A percentile compares a stretch with the other conserved stretches of the same genome.
These are phyloP conservation scores for Ceratorhiza oryzae-sativae DNA, from an alignment of 1,284 basidiomycete species.

Conservation along the genomic window DNA sequence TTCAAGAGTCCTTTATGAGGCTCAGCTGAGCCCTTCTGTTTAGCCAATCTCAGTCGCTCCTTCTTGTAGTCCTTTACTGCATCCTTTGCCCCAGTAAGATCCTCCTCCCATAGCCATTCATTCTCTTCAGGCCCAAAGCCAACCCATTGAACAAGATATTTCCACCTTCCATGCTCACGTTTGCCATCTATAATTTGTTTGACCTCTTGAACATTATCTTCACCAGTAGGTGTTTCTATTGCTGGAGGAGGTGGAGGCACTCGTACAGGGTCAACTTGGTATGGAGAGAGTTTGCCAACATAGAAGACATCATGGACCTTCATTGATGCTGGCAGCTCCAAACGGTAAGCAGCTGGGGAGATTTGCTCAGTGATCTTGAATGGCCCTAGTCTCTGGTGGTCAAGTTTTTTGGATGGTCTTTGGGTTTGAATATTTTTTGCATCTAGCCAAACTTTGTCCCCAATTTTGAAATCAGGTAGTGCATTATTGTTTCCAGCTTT, in stretches of 20 bases:
- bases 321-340: conserved; percentile 50
- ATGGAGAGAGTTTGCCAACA: conserved; percentile 45
- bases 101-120: background rate
- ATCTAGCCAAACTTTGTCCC: conserved; percentile 46
- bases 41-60: background rate
- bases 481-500: background rate
- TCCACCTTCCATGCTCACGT: background rate
- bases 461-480: background rate
- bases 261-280: background rate
- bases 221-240: conserved; percentile 33
- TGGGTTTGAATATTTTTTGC: conserved; percentile 47
- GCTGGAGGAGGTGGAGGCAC: background rate
- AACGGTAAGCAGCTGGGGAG: conserved; percentile 46
- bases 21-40: background rate
- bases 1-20: background rate
- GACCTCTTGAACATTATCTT: conserved; percentile 41
- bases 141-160: background rate
- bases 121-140: conserved; percentile 5
- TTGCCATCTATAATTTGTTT: conserved; percentile 41
- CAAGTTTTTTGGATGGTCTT: conserved; percentile 50
- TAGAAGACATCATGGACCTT: conserved; percentile 54
- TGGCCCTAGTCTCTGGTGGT: conserved; percentile 50
- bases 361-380: conserved; percentile 49
- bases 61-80: background rate
- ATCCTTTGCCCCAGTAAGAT: conserved; percentile 21